phyloP scores from a whole-genome alignment of 371 early-diverging fungal species.

The Rhizomucor miehei region DNA sequence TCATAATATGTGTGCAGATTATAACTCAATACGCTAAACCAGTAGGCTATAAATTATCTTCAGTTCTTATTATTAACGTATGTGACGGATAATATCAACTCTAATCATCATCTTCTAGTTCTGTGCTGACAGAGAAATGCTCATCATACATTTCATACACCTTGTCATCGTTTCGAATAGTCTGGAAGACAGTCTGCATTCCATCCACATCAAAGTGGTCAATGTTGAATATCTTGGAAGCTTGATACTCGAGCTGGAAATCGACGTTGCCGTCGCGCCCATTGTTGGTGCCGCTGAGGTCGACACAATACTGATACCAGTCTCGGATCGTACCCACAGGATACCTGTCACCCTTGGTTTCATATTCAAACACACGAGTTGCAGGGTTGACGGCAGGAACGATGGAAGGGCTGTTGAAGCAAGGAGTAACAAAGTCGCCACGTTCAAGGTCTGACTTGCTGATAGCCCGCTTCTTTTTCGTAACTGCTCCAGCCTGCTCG shows the following conservation, averaged over 20 bases:
- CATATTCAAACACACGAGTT: constrained; percentile 50
- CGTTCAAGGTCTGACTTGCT: neutral
- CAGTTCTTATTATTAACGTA: too few species aligned
- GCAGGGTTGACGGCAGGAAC: constrained; percentile 50
- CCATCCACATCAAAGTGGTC: constrained; percentile 20
- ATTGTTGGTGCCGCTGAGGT: constrained; percentile 32
- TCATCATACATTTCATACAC: constrained; percentile 7
- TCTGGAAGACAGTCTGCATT: constrained; percentile 7
- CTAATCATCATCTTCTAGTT: constrained; percentile 11
- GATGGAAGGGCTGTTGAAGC: constrained; percentile 46
- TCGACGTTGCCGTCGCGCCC: constrained; percentile 11
- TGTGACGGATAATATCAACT: too few species aligned
- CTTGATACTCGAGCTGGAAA: constrained; percentile 40
- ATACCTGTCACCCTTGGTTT: constrained; percentile 21
- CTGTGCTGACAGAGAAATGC: constrained; percentile 12
- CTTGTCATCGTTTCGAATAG: constrained; percentile 2
- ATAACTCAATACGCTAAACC: too few species aligned
- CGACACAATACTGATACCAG: constrained; percentile 46
- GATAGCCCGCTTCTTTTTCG: constrained; percentile 6
- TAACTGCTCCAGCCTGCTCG: neutral
- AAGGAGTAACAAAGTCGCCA: constrained; percentile 18
- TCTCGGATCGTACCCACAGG: constrained; percentile 32
- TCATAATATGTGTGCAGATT: too few species aligned
- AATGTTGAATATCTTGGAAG: constrained; percentile 31
- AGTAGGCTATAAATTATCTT: too few species aligned